Base-by-base conservation (phyloP, 2,329 filamentous ascomycete genomes). In the Beauveria rudraprayagi region DNA sequence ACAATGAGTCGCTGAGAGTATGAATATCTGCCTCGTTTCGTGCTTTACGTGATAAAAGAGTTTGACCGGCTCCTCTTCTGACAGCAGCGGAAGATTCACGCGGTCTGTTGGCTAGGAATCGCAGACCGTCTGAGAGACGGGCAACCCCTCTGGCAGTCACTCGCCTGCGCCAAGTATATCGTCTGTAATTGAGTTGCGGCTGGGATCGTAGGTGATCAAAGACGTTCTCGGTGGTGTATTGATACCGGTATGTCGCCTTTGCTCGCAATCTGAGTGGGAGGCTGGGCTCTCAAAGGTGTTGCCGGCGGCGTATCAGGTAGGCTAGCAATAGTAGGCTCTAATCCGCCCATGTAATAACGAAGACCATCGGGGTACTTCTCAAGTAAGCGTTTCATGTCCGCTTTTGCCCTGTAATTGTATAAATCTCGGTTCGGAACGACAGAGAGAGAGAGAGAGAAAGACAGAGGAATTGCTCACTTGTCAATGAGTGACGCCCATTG, bases 401-500 rank as follows among this genome's bases (percentile, higher is more conserved):
- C 46, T 17, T 59, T 59, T 59, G 56, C 56, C n/a, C 56, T 52
- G 16, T 10, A 7, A 9, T 40, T 4, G 8, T 26, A n/a, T 57
- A 3, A 47, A 14, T 40, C 16, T 30, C 5, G 11, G n/a, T 37
- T n/a, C 11, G 2, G 2, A 28, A 16, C 28, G 28, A 9, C 5
- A 9, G 10, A 16, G n/a, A 57, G 19, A 54, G 30, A 11, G 3
- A 26, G 26, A 9, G 9, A 19, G n/a, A 57, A n/a, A 54, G 28
- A 10, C 1, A 26, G 1, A 56, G 24, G 24, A 26, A 5, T 40
- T 50, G 63, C 28, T 53, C 46, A 62, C 60, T 56, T 56, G n/a
- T 61, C 51, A 16, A 61, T 16, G 1, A 61, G 52, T 7, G 60
- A 56, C 5, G 52, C 30, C 60, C 60, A 61, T 19, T 56, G 44